Base-by-base conservation (phyloP, 176 grass and related monocot species). In the Raddia distichophylla region DNA sequence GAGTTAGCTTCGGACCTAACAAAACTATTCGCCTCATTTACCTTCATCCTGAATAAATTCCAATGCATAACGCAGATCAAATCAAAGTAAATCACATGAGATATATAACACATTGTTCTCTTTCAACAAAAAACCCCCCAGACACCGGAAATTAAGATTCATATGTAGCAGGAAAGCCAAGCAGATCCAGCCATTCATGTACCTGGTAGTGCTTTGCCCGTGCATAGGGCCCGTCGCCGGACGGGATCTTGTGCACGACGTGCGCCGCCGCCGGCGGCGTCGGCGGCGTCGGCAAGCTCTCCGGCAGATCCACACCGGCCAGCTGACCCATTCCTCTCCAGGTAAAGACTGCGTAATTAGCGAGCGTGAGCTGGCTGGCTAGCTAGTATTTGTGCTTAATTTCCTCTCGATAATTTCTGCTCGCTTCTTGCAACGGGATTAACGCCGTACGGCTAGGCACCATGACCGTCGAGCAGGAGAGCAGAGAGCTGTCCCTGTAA, bases 121-220 rank as follows among this genome's bases (percentile, higher is more conserved):
- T n/a, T 20, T 19, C 8, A 2, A 2, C 7, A 55, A 55, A 57
- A 8, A 54, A 18, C 16, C 15, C 15, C 53, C 6, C 53, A 17
- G 18, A 57, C 16, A 4, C 17, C 5, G 53, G 37, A 40, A 40
- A 40, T 40, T 40, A 40, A 40, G 37, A 40, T 40, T 2, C 37
- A 40, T 32, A 45, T 45, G 27, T 14, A 16, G 11, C 54, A 13
- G 18, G 32, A 54, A 54, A 19, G 11, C 49, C 3, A 19, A 56
- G 3, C 4, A 40, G 35, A 35, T 56, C 16, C 33, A 74, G 51
- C 17, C 35, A 17, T 51, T 77, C 56, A 6, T 57, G 19, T 84
- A 99, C 96, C 92, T 99, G 96, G 47, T 87, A 82, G 77, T 95
- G 91, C 82, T 99, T 99, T 64, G 91, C 96, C 80, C 96, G 87